Evolutionary conservation across 495 filamentous ascomycete genomes (phyloP), one percentile per base, ranked within the genome.

Genomic region (Lasiosphaeris hirsuta): DNA sequence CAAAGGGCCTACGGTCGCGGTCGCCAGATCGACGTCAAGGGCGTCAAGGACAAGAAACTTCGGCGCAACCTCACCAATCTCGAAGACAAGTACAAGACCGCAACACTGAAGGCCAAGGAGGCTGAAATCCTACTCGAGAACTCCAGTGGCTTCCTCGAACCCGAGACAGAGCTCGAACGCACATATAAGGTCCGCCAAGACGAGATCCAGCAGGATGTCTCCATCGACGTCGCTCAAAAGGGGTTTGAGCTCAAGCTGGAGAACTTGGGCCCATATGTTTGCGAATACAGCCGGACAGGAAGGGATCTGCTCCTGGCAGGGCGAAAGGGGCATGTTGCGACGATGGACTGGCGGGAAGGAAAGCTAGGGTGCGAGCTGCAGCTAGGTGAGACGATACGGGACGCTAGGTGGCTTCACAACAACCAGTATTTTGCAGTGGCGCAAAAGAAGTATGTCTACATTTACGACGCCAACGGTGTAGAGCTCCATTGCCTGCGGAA

Each of bases 351-450:
- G 94, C 81, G 94, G 57, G 84, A 88, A 56, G 95, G 92, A 10
- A 96, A 90, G 64, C 71, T 97, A 39, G 90, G 88, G 4, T 96
- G 89, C 64, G 94, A 98, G 71, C 65, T 97, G 54, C 90, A 98
- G 61, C 78, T 97, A 52, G 81, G 82, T 33, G 94, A 97, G 75
- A 97, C 91, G 0, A 83, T 97, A 5, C 75, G 92, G 37, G 92
- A 96, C 78, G 90, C 86, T 14, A 85, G 84, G 63, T 98, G 92
- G 90, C 78, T 98, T 54, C 93, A 98, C 71, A 97, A 96, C 63
- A 90, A 96, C 69, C 92, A 96, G 63, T 91, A 81, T 72, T 96
- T 97, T 72, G 94, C 95, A 3, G 91, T 96, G n/a, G 90, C 94
- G 30, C 94, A 98, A 73, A 97, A 97, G 81, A 96, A 95, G 72